phyloP scores from a whole-genome alignment of 2,329 filamentous ascomycete genomes.

The Arthrobotrys pseudoclavata region DNA sequence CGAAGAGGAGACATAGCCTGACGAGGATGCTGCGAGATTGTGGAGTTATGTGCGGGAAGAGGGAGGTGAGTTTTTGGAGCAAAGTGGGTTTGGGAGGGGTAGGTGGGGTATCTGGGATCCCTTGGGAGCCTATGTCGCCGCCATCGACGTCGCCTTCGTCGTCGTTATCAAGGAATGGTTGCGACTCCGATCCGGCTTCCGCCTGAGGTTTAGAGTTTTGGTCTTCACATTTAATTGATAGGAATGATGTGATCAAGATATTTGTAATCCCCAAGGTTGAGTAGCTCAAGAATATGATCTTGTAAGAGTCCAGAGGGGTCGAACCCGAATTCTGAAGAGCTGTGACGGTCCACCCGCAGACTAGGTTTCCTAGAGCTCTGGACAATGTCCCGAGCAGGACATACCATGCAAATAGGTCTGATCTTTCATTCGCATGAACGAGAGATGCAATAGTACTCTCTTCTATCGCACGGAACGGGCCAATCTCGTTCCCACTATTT shows the following conservation, averaged over 20 bases:
- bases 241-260: slow-evolving; percentile 67
- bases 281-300: slow-evolving; percentile 74
- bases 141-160: not conserved
- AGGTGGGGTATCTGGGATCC: slow-evolving; percentile 3
- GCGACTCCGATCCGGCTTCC: slow-evolving; percentile 23
- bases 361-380: slow-evolving; percentile 73
- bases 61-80: slow-evolving; percentile 31
- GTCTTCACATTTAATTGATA: slow-evolving; percentile 71
- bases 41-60: slow-evolving; percentile 72
- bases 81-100: slow-evolving; percentile 64
- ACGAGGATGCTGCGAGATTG: slow-evolving; percentile 74
- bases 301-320: slow-evolving; percentile 71
- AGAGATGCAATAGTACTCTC: slow-evolving; percentile 74
- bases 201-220: slow-evolving; percentile 36
- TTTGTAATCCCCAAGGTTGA: slow-evolving; percentile 72
- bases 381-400: slow-evolving; percentile 73
- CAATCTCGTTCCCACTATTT: slow-evolving; percentile 73
- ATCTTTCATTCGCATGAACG: slow-evolving; percentile 68
- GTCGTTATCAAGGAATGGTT: slow-evolving; percentile 39
- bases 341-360: slow-evolving; percentile 74
- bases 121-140: slow-evolving; percentile 26
- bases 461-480: slow-evolving; percentile 75
- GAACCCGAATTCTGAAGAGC: slow-evolving; percentile 69
- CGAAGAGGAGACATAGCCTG: slow-evolving; percentile 76
- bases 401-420: slow-evolving; percentile 76